A percentile compares a stretch with the other conserved stretches of the same genome.
These are phyloP conservation scores for Russula earlei DNA, from an alignment of 768 basidiomycete genomes.

Conservation along the genomic window DNA sequence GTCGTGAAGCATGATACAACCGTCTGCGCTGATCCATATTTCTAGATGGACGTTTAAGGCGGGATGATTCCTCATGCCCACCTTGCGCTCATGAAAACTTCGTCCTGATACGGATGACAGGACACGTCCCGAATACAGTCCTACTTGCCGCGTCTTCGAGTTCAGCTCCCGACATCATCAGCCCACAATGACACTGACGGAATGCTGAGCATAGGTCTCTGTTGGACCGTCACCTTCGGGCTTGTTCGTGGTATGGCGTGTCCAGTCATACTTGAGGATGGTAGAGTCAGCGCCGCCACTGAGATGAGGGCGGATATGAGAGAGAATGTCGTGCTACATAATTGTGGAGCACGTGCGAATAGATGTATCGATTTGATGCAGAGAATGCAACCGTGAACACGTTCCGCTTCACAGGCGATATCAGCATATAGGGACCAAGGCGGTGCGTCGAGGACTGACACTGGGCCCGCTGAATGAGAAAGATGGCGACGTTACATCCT, in stretches of 20 bases:
- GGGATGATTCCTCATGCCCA: constrained; percentile 22
- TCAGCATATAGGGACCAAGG: background rate
- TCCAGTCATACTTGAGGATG: constrained; percentile 15
- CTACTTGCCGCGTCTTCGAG: constrained; percentile 35
- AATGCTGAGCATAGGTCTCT: constrained; percentile 18
- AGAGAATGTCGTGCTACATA: background rate
- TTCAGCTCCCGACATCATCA: constrained; percentile 9
- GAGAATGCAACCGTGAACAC: constrained; percentile 68
- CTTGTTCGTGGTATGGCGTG: constrained; percentile 1
- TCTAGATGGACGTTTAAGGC: background rate
- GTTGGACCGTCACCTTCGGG: background rate
- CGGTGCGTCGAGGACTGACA: constrained; percentile 18
- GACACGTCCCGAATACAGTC: constrained; percentile 56
- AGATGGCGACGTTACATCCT: constrained; percentile 23
- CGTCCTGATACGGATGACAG: constrained; percentile 59
- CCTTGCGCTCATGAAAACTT: constrained; percentile 62
- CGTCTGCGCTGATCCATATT: constrained; percentile 50
- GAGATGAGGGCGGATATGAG: background rate
- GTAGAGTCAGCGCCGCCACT: constrained; percentile 15
- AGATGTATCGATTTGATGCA: constrained; percentile 49
- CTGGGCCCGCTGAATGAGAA: constrained; percentile 24
- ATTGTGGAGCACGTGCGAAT: constrained; percentile 40
- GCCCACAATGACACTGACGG: constrained; percentile 15
- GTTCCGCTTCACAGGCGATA: constrained; percentile 40
- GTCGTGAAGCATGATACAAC: constrained; percentile 55